Conservation (phyloP, 345 rosid genomes). For the Rhodamnia rubescens region DNA sequence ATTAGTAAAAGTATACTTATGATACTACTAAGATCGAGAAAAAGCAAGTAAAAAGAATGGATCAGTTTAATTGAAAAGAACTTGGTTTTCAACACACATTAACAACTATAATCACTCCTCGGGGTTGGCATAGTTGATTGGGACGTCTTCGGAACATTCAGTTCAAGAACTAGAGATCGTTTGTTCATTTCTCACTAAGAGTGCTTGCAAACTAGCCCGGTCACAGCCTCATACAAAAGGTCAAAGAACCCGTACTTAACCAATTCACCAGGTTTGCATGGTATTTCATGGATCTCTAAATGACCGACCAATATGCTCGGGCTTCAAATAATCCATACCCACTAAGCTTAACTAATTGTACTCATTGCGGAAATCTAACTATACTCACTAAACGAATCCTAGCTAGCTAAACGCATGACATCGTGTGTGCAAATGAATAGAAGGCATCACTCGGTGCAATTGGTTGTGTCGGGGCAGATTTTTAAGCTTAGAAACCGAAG, state of each 20-base stretch:
- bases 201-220: background rate
- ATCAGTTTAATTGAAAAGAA: background rate
- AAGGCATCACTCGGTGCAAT: background rate
- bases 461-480: background rate
- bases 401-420: background rate
- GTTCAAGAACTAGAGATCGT: background rate
- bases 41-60: background rate
- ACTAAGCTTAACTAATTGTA: background rate
- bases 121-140: background rate
- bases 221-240: background rate
- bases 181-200: background rate
- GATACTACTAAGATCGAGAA: background rate
- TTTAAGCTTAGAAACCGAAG: background rate
- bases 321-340: background rate
- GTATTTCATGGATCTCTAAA: too few species aligned
- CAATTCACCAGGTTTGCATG: background rate
- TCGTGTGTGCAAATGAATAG: background rate
- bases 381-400: background rate
- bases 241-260: background rate
- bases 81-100: background rate
- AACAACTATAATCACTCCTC: background rate
- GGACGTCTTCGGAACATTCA: background rate
- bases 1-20: background rate
- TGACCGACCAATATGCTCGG: too few species aligned
- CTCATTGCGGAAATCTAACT: background rate